Base-by-base conservation (phyloP, 192 early-diverging fungal genomes). In the Coemansia sp. region DNA sequence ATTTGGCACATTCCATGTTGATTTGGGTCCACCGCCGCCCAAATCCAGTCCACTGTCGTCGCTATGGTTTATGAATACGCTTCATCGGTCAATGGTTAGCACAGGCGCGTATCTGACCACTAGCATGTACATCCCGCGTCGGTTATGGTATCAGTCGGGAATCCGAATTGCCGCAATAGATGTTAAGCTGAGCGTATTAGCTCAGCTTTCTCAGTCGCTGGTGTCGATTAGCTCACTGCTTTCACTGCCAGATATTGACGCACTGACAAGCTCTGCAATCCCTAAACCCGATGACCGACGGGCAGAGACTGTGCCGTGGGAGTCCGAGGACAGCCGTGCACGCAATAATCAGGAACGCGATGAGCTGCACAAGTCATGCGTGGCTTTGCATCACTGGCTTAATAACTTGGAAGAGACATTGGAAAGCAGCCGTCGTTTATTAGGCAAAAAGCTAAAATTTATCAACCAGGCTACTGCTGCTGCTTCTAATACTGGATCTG, bases 121-220 rank as follows among this genome's bases (percentile, higher is more conserved):
- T 10, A 71, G 63, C 20, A 55, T 80, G 52, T 80, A 53, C 47
- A 68, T 80, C 18, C 73, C 79, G 2, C 68, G 72, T 23, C 72
- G 79, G 12, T 39, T 80, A 37, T 80, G 79, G 79, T 80, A 50
- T 65, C 79, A 80, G 50, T 44, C 62, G 2, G 79, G 73, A 7
- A 75, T 75, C 38, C 79, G 79, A 15, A 63, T 80, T 23, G 47
- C 59, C n/a, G 79, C 79, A 15, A 67, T 80, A 41, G 79, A 80
- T 19, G 49, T 63, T 3, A 80, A 80, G 68, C 63, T 80, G 11
- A 48, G 65, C 49, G 79, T 73, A 48, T 39, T 75, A 50, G 55
- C 63, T 28, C 67, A 76, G 55, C 64, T 80, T 36, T 67, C 71
- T 14, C 71, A 73, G 57, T 57, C 68, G 28, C 60, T 70, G 39